Percentiles rank a stretch among this genome's conserved stretches.
These are phyloP conservation scores for Russula ochroleuca DNA, from an alignment of 768 basidiomycete genomes.

Conservation along the genomic window DNA sequence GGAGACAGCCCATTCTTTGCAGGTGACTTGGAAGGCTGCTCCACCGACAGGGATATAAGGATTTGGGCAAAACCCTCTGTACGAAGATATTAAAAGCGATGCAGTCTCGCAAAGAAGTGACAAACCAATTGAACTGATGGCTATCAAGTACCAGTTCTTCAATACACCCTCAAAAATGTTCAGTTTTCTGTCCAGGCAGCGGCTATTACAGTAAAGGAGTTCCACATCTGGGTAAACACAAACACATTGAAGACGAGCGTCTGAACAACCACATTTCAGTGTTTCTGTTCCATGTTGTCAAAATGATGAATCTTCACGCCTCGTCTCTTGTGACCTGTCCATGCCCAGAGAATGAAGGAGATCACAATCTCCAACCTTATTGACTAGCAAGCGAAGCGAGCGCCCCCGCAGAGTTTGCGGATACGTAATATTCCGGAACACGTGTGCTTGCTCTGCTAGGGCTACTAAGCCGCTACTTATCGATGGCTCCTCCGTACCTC, in stretches of 20 bases:
- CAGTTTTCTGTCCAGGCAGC: too few relatives aligned
- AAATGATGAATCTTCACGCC: too few relatives aligned
- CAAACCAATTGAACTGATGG: conserved; percentile 79
- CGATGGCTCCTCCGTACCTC: too few relatives aligned
- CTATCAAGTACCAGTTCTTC: conserved; percentile 79
- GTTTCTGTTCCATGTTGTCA: too few relatives aligned
- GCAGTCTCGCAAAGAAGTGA: conserved; percentile 18
- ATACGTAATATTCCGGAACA: too few relatives aligned
- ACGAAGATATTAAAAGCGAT: conserved; percentile 10
- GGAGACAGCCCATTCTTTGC: conserved; percentile 88
- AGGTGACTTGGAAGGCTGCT: conserved; percentile 84
- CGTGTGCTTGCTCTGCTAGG: too few relatives aligned
- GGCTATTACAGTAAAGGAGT: conserved; percentile 89
- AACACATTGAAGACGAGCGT: conserved; percentile 98
- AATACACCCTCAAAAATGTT: conserved; percentile 86
- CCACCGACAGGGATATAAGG: conserved; percentile 89
- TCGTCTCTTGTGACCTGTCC: too few relatives aligned
- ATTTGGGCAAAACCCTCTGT: conserved; percentile 84
- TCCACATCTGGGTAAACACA: conserved; percentile 98
- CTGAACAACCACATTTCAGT: conserved; percentile 52
- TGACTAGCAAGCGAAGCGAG: too few relatives aligned
- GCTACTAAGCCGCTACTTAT: too few relatives aligned
- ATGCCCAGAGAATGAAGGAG: too few relatives aligned
- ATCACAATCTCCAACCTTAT: too few relatives aligned
- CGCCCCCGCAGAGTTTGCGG: too few relatives aligned